Evolutionary conservation across 192 early-diverging fungal species (phyloP).

Genomic region (Endogone sp.): DNA sequence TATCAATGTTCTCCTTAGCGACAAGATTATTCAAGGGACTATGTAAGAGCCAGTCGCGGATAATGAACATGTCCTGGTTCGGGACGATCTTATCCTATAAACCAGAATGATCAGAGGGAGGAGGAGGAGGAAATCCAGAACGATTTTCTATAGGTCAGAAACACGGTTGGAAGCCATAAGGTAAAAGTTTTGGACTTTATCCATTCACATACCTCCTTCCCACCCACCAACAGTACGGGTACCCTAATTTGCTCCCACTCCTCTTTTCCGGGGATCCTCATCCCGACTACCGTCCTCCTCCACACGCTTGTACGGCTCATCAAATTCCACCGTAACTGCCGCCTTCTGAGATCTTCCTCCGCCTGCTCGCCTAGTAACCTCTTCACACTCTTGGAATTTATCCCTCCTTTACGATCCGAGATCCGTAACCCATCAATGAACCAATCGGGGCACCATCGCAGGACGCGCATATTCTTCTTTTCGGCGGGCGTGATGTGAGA

Average conservation of each 20-base stretch:
- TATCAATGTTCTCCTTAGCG: too few relatives aligned
- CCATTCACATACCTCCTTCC: conserved; percentile 32
- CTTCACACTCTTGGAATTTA: conserved; percentile 37
- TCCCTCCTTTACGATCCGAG: conserved; percentile 44
- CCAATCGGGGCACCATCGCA: conserved; percentile 43
- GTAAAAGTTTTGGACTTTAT: not conserved
- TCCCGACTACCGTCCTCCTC: conserved; percentile 36
- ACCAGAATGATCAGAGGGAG: too few relatives aligned
- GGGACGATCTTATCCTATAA: conserved; percentile 6
- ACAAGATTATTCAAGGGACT: too few relatives aligned
- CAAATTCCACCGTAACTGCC: conserved; percentile 50
- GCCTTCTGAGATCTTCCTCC: conserved; percentile 24
- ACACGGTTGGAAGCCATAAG: too few relatives aligned
- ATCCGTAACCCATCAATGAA: conserved; percentile 35
- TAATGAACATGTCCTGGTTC: conserved; percentile 27
- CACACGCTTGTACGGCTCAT: conserved; percentile 40
- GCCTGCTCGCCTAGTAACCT: conserved; percentile 35
- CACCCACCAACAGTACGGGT: conserved; percentile 40
- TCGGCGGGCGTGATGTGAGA: conserved; percentile 35
- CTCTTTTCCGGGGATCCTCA: conserved; percentile 22
- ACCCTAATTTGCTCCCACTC: conserved; percentile 34
- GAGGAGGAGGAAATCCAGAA: not conserved
- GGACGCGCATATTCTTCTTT: conserved; percentile 10
- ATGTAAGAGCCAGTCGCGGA: conserved; percentile 31
- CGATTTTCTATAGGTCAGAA: too few relatives aligned